Percentiles rank a stretch among this genome's conserved stretches.
phyloP scores from a whole-genome alignment of 106 monocot species.

The Platanthera guangdongensis region DNA sequence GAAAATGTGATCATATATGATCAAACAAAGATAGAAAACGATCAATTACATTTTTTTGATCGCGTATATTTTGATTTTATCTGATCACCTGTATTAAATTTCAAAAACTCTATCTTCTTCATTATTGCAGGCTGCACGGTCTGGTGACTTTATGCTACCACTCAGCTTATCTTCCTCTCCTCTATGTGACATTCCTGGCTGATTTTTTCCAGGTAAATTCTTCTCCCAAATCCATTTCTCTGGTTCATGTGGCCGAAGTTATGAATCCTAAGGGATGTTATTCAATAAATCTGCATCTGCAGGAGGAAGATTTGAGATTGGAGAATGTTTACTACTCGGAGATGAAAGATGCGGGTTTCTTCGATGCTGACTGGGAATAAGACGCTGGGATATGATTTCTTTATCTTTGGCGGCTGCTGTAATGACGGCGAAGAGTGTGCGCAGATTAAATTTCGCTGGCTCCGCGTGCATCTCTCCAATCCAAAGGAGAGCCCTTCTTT shows the following conservation, averaged over 20 bases:
- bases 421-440: neutral
- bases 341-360: conserved; percentile 99
- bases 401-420: neutral
- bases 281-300: conserved; percentile 1
- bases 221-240: neutral
- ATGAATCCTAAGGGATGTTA: neutral
- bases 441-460: neutral
- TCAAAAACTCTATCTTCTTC: neutral
- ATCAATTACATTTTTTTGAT: no score
- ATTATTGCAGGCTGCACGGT: conserved; percentile 55
- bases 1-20: no score
- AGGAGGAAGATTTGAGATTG: conserved; percentile 87
- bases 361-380: conserved; percentile 94
- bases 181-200: conserved; percentile 80
- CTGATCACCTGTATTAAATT: neutral
- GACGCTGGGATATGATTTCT: neutral
- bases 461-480: neutral
- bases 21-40: no score
- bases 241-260: neutral
- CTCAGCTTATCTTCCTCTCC: conserved; percentile 79
- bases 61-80: no score
- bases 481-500: neutral
- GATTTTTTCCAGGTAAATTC: conserved; percentile 83
- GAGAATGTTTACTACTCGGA: conserved; percentile 96
- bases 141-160: conserved; percentile 76